Evolutionary conservation across 2,329 filamentous ascomycete genomes (phyloP).

Genomic region (Ploettnerulaceae sp.): DNA sequence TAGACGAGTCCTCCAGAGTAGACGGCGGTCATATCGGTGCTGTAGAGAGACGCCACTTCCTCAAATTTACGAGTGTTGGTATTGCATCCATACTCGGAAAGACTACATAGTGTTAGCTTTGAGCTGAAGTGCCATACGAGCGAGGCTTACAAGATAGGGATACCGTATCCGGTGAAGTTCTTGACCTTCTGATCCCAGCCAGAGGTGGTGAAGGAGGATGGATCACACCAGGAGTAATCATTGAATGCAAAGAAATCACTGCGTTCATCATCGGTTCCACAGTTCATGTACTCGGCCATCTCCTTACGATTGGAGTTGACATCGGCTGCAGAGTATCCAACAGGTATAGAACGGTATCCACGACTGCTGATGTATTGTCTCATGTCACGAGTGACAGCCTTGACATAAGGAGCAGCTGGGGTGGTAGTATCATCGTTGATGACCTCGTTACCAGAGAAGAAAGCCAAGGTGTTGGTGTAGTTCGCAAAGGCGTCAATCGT

Average conservation of each 20-base stretch:
- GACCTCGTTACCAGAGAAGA: slow-evolving; percentile 57
- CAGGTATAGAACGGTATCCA: slow-evolving; percentile 47
- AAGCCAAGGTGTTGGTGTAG: slow-evolving; percentile 64
- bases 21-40: slow-evolving; percentile 72
- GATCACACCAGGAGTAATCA: slow-evolving; percentile 63
- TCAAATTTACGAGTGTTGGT: slow-evolving; percentile 75
- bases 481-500: slow-evolving; percentile 63
- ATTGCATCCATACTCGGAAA: slow-evolving; percentile 91
- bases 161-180: slow-evolving; percentile 62
- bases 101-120: slow-evolving; percentile 18
- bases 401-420: slow-evolving; percentile 49
- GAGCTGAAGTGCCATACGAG: too few relatives aligned
- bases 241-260: slow-evolving; percentile 65
- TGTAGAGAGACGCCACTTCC: slow-evolving; percentile 78
- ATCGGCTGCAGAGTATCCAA: slow-evolving; percentile 60
- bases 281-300: slow-evolving; percentile 71
- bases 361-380: slow-evolving; percentile 47
- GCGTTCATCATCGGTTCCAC: slow-evolving; percentile 60
- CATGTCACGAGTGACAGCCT: slow-evolving; percentile 54
- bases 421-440: slow-evolving; percentile 51
- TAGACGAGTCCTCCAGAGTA: slow-evolving; percentile 97
- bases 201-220: slow-evolving; percentile 52
- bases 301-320: slow-evolving; percentile 63
- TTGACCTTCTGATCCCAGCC: slow-evolving; percentile 66
- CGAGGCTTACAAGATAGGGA: slow-evolving; percentile 47